A percentile compares a stretch with the other conserved stretches of the same genome.
These are phyloP conservation scores for Ganoderma lucidum DNA, from an alignment of 1,284 basidiomycete genomes.

Conservation along the genomic window DNA sequence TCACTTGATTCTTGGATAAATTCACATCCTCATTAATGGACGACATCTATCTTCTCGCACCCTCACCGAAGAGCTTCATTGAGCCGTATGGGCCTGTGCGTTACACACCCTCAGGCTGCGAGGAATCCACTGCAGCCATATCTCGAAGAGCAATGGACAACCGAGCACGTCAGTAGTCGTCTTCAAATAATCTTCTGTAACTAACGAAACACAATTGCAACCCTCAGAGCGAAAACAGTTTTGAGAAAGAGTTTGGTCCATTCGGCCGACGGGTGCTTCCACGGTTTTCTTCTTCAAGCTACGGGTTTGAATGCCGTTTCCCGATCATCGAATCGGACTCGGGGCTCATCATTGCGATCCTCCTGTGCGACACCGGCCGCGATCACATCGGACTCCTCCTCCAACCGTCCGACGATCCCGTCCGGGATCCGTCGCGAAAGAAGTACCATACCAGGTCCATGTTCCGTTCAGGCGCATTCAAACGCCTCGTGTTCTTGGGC, in stretches of 20 bases:
- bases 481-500: background rate
- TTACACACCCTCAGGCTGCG: background rate
- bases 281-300: background rate
- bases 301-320: background rate
- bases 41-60: background rate
- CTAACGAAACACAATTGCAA: background rate
- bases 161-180: background rate
- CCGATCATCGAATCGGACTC: background rate
- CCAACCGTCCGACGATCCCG: background rate
- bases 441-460: background rate
- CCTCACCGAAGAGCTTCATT: conserved; percentile 1
- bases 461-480: background rate
- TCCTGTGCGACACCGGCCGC: conserved; percentile 7
- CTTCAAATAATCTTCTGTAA: background rate
- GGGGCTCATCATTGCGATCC: background rate
- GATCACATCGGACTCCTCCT: conserved; percentile 7
- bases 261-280: background rate
- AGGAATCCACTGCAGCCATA: conserved; percentile 7
- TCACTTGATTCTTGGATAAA: background rate
- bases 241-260: background rate
- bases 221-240: background rate
- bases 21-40: background rate
- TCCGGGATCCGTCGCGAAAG: background rate
- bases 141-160: background rate
- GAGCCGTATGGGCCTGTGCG: background rate